Conservation (phyloP, 2,329 filamentous ascomycete genomes). For the Celoporthe dispersa region DNA sequence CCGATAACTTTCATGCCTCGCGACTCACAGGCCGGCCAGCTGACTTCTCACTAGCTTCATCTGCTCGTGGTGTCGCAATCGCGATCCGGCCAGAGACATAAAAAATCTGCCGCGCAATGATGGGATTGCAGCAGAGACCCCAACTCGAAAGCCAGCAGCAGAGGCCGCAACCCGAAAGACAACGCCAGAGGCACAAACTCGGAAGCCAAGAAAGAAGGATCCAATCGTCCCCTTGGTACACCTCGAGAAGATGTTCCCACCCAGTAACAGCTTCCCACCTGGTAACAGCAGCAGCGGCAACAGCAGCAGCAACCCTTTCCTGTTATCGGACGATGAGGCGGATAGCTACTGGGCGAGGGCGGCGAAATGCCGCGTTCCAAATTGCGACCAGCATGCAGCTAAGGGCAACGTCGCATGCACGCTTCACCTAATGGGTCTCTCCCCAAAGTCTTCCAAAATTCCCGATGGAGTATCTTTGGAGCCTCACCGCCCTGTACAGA, state of each 20-base stretch:
- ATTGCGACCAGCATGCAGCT: slow-evolving; percentile 16
- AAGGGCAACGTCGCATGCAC: slow-evolving; percentile 21
- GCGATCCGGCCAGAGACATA: background rate
- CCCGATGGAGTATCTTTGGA: background rate
- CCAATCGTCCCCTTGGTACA: background rate
- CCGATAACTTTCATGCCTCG: background rate
- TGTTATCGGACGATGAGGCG: slow-evolving; percentile 15
- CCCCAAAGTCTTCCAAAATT: slow-evolving; percentile 16
- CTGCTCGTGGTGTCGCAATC: slow-evolving; percentile 22
- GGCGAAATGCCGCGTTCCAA: slow-evolving; percentile 23
- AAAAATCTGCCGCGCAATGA: slow-evolving; percentile 7
- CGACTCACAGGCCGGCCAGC: background rate
- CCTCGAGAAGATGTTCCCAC: slow-evolving; percentile 10
- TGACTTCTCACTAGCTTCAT: slow-evolving; percentile 21
- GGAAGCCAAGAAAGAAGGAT: background rate
- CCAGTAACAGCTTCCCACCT: background rate
- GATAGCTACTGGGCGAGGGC: slow-evolving; percentile 23
- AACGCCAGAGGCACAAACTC: background rate
- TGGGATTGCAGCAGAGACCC: slow-evolving; percentile 12
- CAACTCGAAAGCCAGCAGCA: background rate
- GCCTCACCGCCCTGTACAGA: slow-evolving; percentile 8
- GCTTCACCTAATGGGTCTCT: slow-evolving; percentile 17
- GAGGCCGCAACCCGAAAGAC: background rate
- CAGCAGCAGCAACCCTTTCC: slow-evolving; percentile 22
- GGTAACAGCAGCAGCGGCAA: background rate